These are phyloP conservation scores for Fusarium albosuccineum DNA, from an alignment of 2,329 filamentous ascomycete species.

Conservation along the genomic window DNA sequence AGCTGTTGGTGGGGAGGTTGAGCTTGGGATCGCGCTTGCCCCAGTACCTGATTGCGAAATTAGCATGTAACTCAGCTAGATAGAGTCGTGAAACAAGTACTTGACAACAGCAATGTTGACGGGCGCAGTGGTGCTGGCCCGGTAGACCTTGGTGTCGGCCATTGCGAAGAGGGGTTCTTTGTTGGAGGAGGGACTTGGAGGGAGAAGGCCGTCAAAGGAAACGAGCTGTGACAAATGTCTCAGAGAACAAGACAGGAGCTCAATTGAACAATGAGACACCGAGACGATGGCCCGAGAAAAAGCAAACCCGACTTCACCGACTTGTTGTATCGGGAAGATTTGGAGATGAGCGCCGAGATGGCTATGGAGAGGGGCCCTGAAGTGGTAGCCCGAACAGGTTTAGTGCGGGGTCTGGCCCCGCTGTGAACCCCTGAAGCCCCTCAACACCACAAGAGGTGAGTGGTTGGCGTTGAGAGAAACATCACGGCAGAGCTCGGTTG, in stretches of 20 bases:
- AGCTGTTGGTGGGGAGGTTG: slow-evolving; percentile 98
- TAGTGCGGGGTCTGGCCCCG: slow-evolving; percentile 47
- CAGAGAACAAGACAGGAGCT: slow-evolving; percentile 10
- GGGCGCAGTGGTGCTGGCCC: slow-evolving; percentile 94
- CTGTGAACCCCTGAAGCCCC: slow-evolving; percentile 39
- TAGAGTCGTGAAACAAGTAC: slow-evolving; percentile 58
- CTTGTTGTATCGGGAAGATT: slow-evolving; percentile 46
- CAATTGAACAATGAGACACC: slow-evolving; percentile 13
- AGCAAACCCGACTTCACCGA: slow-evolving; percentile 43
- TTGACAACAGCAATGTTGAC: slow-evolving; percentile 99
- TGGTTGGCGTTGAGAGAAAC: too few relatives aligned
- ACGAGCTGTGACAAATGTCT: not conserved
- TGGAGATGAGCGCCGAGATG: slow-evolving; percentile 42
- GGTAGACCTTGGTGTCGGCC: slow-evolving; percentile 75
- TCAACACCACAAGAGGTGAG: slow-evolving; percentile 33
- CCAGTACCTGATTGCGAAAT: slow-evolving; percentile 73
- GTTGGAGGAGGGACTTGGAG: not conserved
- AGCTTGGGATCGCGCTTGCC: slow-evolving; percentile 94
- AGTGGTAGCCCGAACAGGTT: slow-evolving; percentile 35
- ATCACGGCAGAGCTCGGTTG: too few relatives aligned
- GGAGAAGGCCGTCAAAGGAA: slow-evolving; percentile 3
- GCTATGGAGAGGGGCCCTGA: slow-evolving; percentile 20
- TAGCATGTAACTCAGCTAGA: not conserved
- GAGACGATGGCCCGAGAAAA: slow-evolving; percentile 2
- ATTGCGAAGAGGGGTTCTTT: slow-evolving; percentile 48